Percentiles rank a stretch among this genome's conserved stretches.
These are phyloP conservation scores for Diaporthe sp. DNA, from an alignment of 2,329 filamentous ascomycete species.

Conservation along the genomic window DNA sequence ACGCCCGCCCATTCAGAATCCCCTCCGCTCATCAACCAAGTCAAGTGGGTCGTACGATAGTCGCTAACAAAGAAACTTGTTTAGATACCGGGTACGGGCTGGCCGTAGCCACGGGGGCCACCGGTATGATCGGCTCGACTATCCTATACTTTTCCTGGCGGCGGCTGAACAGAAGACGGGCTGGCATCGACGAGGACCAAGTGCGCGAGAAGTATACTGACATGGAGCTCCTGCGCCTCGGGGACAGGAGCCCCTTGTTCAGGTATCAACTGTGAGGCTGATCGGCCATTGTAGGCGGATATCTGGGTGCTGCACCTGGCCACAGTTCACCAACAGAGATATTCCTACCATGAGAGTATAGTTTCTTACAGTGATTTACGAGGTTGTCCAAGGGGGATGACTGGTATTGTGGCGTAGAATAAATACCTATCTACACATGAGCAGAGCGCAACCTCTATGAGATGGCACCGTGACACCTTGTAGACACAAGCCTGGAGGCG, in stretches of 20 bases:
- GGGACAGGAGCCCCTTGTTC: slow-evolving; percentile 29
- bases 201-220: slow-evolving; percentile 21
- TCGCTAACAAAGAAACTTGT: neutral
- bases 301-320: neutral
- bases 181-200: neutral
- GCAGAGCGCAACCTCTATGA: neutral
- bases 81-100: slow-evolving; percentile 14
- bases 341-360: neutral
- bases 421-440: neutral
- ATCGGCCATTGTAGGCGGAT: neutral
- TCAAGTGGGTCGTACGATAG: neutral
- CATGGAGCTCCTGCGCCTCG: slow-evolving; percentile 3
- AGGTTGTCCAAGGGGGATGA: neutral
- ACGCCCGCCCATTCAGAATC: neutral
- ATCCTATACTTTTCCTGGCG: slow-evolving; percentile 11
- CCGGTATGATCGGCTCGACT: neutral
- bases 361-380: neutral
- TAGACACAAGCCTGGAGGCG: neutral
- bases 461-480: neutral
- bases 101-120: neutral
- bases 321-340: neutral
- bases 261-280: slow-evolving; percentile 24
- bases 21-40: rapidly evolving
- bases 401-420: neutral
- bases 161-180: neutral